Evolutionary conservation across 1,284 basidiomycete species (phyloP).

Genomic region (Boletus sp.): DNA sequence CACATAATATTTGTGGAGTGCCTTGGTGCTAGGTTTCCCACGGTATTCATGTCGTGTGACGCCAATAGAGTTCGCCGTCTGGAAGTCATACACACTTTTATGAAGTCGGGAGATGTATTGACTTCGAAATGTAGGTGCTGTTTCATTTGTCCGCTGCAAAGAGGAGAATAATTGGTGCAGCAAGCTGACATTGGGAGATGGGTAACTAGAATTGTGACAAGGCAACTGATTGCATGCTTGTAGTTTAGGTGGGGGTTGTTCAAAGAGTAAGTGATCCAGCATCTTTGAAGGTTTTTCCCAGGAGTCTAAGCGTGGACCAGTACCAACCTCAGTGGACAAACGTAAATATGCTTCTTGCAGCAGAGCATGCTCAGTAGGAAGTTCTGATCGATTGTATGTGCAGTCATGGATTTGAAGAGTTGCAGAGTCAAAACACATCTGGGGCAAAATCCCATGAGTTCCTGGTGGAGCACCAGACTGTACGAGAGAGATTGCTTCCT

Average conservation of each 20-base stretch:
- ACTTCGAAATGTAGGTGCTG: neutral
- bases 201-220: neutral
- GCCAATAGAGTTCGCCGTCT: neutral
- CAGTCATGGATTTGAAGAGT: neutral
- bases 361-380: neutral
- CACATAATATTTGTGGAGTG: neutral
- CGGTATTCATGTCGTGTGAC: neutral
- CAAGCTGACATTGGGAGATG: neutral
- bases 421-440: neutral
- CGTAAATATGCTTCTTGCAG: neutral
- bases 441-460: neutral
- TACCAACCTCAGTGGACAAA: neutral
- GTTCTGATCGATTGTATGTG: neutral
- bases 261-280: neutral
- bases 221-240: neutral
- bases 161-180: slow-evolving; percentile 3
- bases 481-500: neutral
- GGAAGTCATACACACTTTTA: neutral
- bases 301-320: neutral
- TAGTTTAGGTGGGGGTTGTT: neutral
- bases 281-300: too few species aligned
- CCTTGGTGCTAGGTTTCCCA: neutral
- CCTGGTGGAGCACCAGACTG: neutral
- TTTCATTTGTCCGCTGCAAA: neutral
- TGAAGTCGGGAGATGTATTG: slow-evolving; percentile 4